Evolutionary conservation across 2,329 filamentous ascomycete genomes (phyloP), one percentile per base, ranked within the genome.

Genomic region (Xylariaceae sp.): DNA sequence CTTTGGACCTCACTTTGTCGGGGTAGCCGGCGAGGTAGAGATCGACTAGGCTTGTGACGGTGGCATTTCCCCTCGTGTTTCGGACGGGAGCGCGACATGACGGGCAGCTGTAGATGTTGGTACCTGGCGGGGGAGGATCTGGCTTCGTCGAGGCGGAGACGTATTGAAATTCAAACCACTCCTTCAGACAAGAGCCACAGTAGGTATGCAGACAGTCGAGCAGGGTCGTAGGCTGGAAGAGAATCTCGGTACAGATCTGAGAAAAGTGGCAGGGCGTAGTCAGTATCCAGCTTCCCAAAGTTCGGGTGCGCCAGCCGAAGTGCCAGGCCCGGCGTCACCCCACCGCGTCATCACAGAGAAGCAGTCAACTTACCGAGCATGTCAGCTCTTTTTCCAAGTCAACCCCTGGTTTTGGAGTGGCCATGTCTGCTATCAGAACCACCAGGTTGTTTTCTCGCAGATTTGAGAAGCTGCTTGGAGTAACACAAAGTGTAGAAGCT

Each of bases 191-290:
- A 38, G 89, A 88, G 58, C 92, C 94, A 75, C 94, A 99, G 72
- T 95, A 99, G 42, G 93, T 97, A 73, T 96, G 91, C 42, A 96
- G 82, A 69, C 91, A 96, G 75, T 96, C 90, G 70, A 96, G 88
- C 45, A 96, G 84, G 28, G 91, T 96, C 58, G 96, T 80, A 33
- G 92, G 91, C 70, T 95, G 89, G 73, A 90, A 95, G 57, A 96
- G 84, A 59, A 96, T 82, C 71, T 97, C 94, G 63, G 93, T 96
- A 77, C 94, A 99, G 66, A 99, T 99, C 92, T 97, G 62, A 28
- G 11, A 53, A 54, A n/a, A 49, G 19, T 49, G 22, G 48, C 61
- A 47, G 45, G 31, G 41, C 50, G 45, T 14, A 34, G 54, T 44
- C 54, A 43, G 45, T 51, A 57, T 50, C 19, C 14, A 47, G 45